These are phyloP conservation scores for Cercophora samala DNA, from an alignment of 495 filamentous ascomycete species.

Conservation along the genomic window DNA sequence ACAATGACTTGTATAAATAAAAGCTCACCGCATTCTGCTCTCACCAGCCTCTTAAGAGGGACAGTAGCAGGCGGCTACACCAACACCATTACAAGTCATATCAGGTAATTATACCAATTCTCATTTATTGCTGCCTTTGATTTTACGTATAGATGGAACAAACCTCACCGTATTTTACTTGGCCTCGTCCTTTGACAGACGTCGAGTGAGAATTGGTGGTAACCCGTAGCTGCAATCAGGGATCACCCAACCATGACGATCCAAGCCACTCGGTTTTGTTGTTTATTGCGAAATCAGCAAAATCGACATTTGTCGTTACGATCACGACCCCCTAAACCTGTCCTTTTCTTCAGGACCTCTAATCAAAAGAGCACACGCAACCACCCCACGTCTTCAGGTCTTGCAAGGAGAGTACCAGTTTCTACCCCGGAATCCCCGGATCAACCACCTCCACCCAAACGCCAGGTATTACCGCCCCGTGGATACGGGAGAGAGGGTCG, in stretches of 20 bases:
- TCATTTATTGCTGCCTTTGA: background rate
- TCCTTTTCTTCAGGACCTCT: background rate
- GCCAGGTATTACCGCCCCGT: background rate
- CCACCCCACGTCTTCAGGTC: constrained; percentile 4
- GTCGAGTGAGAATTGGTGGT: background rate
- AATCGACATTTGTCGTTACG: background rate
- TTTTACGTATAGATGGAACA: background rate
- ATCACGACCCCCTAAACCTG: background rate
- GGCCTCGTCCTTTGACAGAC: background rate
- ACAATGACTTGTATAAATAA: background rate
- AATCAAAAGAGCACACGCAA: constrained; percentile 6
- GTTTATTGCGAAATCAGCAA: background rate
- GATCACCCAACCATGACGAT: background rate
- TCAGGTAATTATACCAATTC: background rate
- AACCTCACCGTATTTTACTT: background rate
- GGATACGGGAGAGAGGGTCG: background rate
- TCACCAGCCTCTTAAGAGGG: background rate
- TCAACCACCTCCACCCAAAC: background rate
- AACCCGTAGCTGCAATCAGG: background rate
- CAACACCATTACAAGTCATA: background rate
- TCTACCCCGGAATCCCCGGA: constrained; percentile 10
- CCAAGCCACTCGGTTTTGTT: background rate
- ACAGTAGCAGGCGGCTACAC: background rate
- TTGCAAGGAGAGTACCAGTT: constrained; percentile 2
- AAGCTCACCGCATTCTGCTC: background rate